Evolutionary conservation across 208 protist genomes (phyloP).

Genomic region (Naegleria gruberi): DNA sequence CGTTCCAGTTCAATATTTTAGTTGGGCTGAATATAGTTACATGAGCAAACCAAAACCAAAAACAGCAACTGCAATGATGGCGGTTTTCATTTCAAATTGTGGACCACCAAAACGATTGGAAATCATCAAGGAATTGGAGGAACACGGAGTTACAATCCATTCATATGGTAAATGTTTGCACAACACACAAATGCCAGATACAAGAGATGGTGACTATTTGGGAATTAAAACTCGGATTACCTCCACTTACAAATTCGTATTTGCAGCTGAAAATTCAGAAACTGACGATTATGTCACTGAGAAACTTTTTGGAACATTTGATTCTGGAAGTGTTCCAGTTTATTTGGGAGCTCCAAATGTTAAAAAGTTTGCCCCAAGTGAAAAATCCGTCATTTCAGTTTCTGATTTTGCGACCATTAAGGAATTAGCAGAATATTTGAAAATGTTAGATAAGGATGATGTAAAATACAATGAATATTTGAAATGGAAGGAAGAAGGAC

Average conservation of each 20-base stretch:
- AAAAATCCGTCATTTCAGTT: conserved; percentile 36
- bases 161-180: neutral
- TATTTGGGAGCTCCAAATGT: conserved; percentile 45
- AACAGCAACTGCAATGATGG: neutral
- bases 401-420: conserved; percentile 32
- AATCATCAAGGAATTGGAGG: neutral
- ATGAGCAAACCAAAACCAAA: neutral
- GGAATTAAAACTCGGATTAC: neutral
- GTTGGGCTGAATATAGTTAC: neutral
- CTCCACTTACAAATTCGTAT: neutral
- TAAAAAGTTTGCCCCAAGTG: conserved; percentile 36
- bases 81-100: conserved; percentile 15
- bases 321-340: conserved; percentile 31
- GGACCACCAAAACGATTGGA: neutral
- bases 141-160: neutral
- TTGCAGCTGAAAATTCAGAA: conserved; percentile 17
- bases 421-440: conserved; percentile 40
- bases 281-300: conserved; percentile 36
- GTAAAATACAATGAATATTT: conserved; percentile 36
- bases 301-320: conserved; percentile 29
- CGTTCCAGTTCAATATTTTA: neutral
- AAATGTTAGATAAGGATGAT: conserved; percentile 35
- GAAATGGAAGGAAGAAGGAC: conserved; percentile 32
- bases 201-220: neutral
- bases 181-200: neutral